Conservation (phyloP, 495 filamentous ascomycete species). For the Xylaria bambusicola region DNA sequence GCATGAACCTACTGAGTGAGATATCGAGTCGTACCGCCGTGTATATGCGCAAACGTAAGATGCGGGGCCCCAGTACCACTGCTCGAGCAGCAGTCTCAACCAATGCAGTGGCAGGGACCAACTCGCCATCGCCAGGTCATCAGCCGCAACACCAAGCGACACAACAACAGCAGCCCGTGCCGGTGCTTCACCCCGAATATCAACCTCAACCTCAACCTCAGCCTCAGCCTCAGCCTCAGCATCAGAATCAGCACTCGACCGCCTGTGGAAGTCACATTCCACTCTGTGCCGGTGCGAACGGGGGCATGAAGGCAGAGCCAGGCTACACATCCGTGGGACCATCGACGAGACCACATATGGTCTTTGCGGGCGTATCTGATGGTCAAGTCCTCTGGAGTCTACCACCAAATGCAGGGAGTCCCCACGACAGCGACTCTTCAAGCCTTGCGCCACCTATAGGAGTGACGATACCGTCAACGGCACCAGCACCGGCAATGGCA, state of each 20-base stretch:
- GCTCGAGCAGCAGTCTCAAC: slow-evolving; percentile 36
- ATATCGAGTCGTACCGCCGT: slow-evolving; percentile 42
- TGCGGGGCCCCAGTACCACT: slow-evolving; percentile 45
- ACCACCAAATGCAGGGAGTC: slow-evolving; percentile 30
- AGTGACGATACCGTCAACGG: neutral
- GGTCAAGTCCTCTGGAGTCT: slow-evolving; percentile 48
- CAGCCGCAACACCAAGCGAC: slow-evolving; percentile 18
- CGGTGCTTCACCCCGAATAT: slow-evolving; percentile 3
- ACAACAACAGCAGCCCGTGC: slow-evolving; percentile 15
- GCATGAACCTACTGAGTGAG: slow-evolving; percentile 41
- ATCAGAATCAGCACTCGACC: neutral
- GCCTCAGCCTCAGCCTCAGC: slow-evolving; percentile 1
- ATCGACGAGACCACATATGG: slow-evolving; percentile 37
- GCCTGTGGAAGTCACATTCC: neutral
- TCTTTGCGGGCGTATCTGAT: slow-evolving; percentile 48
- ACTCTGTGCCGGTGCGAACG: neutral
- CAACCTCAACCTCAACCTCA: neutral
- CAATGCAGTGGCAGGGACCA: slow-evolving; percentile 43
- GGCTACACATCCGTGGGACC: slow-evolving; percentile 15
- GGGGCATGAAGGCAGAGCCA: neutral
- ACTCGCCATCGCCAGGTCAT: slow-evolving; percentile 1
- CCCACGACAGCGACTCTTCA: slow-evolving; percentile 34
- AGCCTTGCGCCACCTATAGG: slow-evolving; percentile 10
- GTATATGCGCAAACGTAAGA: slow-evolving; percentile 47
- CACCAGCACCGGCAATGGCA: neutral